Percentiles rank a stretch among this genome's conserved stretches.
phyloP scores from a whole-genome alignment of 2,329 filamentous ascomycete species.

The Penicillium olsonii region DNA sequence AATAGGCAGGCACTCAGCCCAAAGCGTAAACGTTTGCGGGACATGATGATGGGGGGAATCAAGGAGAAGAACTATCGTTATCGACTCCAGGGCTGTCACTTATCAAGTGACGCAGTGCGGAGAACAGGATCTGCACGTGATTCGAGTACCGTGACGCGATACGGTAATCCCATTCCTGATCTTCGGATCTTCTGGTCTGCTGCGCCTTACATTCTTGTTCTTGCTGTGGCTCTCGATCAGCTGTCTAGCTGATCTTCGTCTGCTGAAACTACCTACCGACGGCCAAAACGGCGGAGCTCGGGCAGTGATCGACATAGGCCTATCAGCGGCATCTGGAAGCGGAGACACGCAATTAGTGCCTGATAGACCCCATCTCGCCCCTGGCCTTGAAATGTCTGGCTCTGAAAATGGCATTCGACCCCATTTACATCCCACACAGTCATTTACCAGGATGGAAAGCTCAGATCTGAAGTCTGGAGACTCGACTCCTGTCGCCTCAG shows the following conservation, averaged over 20 bases:
- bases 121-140: slow-evolving; percentile 23
- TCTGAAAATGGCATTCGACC: slow-evolving; percentile 27
- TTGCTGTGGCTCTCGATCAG: background rate
- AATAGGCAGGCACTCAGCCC: slow-evolving; percentile 22
- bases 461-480: slow-evolving; percentile 23
- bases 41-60: slow-evolving; percentile 23
- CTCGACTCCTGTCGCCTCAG: slow-evolving; percentile 24
- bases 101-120: slow-evolving; percentile 29
- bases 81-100: slow-evolving; percentile 11
- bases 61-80: slow-evolving; percentile 12
- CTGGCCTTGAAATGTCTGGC: slow-evolving; percentile 22
- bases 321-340: slow-evolving; percentile 30
- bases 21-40: slow-evolving; percentile 16
- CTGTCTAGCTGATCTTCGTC: background rate
- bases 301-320: slow-evolving; percentile 27
- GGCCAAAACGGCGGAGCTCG: slow-evolving; percentile 11
- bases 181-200: background rate
- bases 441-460: slow-evolving; percentile 37
- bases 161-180: background rate
- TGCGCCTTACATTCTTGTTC: background rate
- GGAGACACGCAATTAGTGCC: slow-evolving; percentile 25
- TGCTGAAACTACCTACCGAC: background rate
- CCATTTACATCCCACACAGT: slow-evolving; percentile 29
- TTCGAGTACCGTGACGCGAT: slow-evolving; percentile 15
- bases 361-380: slow-evolving; percentile 27